Conservation (phyloP, 768 basidiomycete genomes). For the Termitomyces titanicus region DNA sequence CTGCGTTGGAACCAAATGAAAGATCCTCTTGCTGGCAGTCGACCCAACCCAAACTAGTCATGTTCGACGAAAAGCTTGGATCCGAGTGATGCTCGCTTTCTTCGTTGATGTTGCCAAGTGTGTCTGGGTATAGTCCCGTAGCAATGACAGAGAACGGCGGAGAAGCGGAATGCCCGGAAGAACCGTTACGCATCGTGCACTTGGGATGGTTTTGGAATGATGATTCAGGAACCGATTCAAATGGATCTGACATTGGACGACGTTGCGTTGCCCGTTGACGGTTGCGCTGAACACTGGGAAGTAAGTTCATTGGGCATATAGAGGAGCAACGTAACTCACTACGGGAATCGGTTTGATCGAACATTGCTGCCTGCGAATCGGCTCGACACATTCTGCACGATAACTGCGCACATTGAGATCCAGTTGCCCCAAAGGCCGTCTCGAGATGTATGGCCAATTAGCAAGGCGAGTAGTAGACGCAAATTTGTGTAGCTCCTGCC, state of each 20-base stretch:
- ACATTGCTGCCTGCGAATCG: background rate
- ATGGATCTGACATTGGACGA: background rate
- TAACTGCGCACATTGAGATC: conserved; percentile 8
- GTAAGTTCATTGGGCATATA: background rate
- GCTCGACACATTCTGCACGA: background rate
- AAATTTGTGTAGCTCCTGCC: conserved; percentile 15
- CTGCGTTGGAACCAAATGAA: conserved; percentile 3
- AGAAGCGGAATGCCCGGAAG: background rate
- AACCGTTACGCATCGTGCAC: background rate
- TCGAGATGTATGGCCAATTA: conserved; percentile 9
- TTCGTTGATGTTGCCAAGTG: conserved; percentile 8
- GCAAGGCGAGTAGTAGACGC: conserved; percentile 5
- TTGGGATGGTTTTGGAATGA: background rate
- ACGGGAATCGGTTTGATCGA: background rate
- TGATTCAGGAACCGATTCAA: background rate
- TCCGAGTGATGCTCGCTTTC: conserved; percentile 1
- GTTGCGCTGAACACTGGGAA: background rate
- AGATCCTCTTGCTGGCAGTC: conserved; percentile 5
- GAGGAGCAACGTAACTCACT: background rate
- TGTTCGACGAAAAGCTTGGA: conserved; percentile 6
- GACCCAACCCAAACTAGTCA: conserved; percentile 5
- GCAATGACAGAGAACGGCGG: background rate
- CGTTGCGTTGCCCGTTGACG: background rate
- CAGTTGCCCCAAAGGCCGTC: conserved; percentile 6
- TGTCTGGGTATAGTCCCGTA: background rate